These are phyloP conservation scores for Salicornia ramosissima DNA, from an alignment of 148 eudicot species.

Conservation along the genomic window DNA sequence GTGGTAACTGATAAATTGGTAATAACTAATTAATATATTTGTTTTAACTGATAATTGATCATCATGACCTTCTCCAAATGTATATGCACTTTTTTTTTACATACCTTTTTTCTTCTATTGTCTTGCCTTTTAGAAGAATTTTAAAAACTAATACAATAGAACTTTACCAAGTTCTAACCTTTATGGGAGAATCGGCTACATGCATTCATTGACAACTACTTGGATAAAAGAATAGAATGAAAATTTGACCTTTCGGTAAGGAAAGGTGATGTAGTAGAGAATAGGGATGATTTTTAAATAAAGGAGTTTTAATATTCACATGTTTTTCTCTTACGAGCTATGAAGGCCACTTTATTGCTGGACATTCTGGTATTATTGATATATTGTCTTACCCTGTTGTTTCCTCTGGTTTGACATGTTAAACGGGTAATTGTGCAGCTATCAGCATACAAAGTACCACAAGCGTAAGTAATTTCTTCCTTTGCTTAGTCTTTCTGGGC, in stretches of 20 bases:
- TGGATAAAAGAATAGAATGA: no score
- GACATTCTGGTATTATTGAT: background rate
- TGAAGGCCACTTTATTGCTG: slow-evolving; percentile 4
- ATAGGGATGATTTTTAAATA: no score
- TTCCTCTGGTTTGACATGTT: slow-evolving; percentile 41
- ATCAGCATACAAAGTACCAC: slow-evolving; percentile 98
- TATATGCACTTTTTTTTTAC: background rate
- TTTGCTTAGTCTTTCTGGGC: slow-evolving; percentile 3
- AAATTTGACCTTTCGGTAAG: no score
- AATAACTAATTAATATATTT: no score
- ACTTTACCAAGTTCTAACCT: no score
- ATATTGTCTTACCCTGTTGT: slow-evolving; percentile 24
- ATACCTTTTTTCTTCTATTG: background rate
- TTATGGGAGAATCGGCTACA: no score
- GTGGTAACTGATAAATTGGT: no score
- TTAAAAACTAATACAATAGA: background rate
- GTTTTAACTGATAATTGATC: background rate
- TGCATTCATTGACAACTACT: background rate
- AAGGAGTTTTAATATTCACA: no score
- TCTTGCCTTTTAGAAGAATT: background rate
- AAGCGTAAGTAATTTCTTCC: slow-evolving; percentile 64
- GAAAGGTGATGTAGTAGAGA: no score
- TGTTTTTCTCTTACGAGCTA: background rate
- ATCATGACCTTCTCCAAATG: background rate
- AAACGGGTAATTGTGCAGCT: slow-evolving; percentile 48